Evolutionary conservation across 305 asterid genomes (phyloP).

Genomic region (Rubia tinctorum): DNA sequence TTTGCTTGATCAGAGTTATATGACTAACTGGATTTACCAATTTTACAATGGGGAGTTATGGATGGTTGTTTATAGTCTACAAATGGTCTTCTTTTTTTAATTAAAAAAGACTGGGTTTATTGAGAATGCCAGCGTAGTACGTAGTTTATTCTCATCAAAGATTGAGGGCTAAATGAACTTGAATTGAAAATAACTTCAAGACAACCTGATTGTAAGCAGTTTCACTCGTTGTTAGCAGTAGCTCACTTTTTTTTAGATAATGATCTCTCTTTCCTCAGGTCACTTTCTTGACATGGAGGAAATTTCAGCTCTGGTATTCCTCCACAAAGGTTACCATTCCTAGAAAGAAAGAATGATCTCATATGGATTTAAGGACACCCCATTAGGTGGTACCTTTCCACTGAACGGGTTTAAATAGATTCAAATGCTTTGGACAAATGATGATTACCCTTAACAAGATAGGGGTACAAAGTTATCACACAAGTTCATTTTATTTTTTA

Average conservation of each 20-base stretch:
- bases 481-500: no score
- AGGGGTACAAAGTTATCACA: no score
- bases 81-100: neutral
- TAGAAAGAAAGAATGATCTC: neutral
- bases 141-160: slow-evolving; percentile 2
- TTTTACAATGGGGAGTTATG: neutral
- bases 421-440: neutral
- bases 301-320: slow-evolving; percentile 21
- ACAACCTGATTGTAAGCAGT: no score
- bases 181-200: neutral
- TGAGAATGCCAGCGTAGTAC: neutral
- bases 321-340: slow-evolving; percentile 20
- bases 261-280: neutral
- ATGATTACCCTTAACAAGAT: no score
- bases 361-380: slow-evolving; percentile 4
- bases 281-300: slow-evolving; percentile 13
- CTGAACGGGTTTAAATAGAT: slow-evolving; percentile 7
- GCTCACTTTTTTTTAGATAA: neutral
- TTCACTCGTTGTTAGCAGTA: no score
- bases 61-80: neutral
- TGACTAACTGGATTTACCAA: neutral
- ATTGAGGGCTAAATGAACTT: neutral
- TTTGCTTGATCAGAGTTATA: neutral
- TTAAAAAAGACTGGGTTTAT: neutral
- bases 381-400: slow-evolving; percentile 9